These are phyloP conservation scores for Hymenoscyphus infarciens DNA, from an alignment of 2,329 filamentous ascomycete genomes.

Conservation along the genomic window DNA sequence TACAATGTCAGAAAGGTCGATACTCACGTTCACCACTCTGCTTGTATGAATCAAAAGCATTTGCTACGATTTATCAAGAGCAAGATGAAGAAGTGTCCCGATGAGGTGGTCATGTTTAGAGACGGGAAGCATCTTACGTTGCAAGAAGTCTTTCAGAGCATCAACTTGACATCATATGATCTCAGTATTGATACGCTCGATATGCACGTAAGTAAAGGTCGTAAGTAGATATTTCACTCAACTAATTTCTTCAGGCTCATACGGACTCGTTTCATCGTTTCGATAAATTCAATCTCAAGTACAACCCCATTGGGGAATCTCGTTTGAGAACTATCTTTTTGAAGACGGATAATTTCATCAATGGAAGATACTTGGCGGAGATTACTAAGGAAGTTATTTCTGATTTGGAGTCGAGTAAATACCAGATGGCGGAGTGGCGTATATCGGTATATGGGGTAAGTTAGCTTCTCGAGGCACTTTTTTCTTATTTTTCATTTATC, in stretches of 20 bases:
- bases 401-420: constrained; percentile 97
- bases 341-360: constrained; percentile 97
- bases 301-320: constrained; percentile 95
- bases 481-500: background rate
- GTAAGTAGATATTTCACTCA: background rate
- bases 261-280: constrained; percentile 98
- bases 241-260: constrained; percentile 61
- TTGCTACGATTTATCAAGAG: constrained; percentile 97
- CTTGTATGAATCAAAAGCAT: constrained; percentile 99
- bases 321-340: constrained; percentile 95
- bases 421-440: constrained; percentile 99
- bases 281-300: constrained; percentile 99
- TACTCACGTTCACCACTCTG: constrained; percentile 97
- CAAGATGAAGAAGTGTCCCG: constrained; percentile 98
- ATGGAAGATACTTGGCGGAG: constrained; percentile 91
- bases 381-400: constrained; percentile 98
- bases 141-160: constrained; percentile 91
- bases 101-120: constrained; percentile 88
- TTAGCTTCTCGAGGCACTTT: background rate
- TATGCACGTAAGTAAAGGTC: constrained; percentile 73
- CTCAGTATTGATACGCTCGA: constrained; percentile 97
- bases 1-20: constrained; percentile 99
- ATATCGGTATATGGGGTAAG: constrained; percentile 86
- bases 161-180: constrained; percentile 95
- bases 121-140: constrained; percentile 91